These are phyloP conservation scores for Hypseocharis bilobata DNA, from an alignment of 441 rosid genomes.

Conservation along the genomic window DNA sequence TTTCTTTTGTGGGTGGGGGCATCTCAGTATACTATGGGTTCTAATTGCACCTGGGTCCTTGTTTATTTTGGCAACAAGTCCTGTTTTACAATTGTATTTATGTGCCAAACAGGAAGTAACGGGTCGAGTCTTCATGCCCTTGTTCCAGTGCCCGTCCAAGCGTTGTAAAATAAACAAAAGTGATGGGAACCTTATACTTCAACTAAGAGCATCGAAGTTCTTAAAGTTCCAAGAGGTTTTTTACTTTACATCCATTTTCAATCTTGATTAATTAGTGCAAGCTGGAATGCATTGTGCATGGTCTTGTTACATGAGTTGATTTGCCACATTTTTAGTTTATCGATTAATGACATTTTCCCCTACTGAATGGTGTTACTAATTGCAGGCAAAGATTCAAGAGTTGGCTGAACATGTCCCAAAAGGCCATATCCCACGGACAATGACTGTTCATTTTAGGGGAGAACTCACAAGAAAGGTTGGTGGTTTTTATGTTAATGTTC, in stretches of 20 bases:
- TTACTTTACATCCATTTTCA: conserved; percentile 11
- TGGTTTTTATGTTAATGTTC: conserved; percentile 12
- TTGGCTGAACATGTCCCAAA: conserved; percentile 96
- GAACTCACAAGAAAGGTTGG: conserved; percentile 93
- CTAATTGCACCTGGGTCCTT: neutral
- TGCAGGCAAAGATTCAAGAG: conserved; percentile 98
- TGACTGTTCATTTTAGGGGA: conserved; percentile 95
- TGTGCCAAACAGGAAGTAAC: conserved; percentile 68
- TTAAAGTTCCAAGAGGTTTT: conserved; percentile 93
- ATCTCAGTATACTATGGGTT: neutral
- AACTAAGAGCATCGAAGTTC: conserved; percentile 95
- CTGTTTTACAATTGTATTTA: neutral
- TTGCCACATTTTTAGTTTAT: neutral
- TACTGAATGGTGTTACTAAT: conserved; percentile 1
- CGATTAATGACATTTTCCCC: neutral
- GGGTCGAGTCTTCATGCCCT: conserved; percentile 88
- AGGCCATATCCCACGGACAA: conserved; percentile 93
- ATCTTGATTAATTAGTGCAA: conserved; percentile 1
- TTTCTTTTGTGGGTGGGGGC: neutral
- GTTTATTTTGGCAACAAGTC: neutral
- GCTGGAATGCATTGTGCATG: conserved; percentile 1
- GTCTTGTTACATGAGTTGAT: conserved; percentile 16
- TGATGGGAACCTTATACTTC: conserved; percentile 83
- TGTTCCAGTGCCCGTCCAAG: conserved; percentile 71
- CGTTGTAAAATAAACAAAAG: conserved; percentile 57